Base-by-base conservation (phyloP, 306 rosid genomes). In the Acacia crassicarpa region DNA sequence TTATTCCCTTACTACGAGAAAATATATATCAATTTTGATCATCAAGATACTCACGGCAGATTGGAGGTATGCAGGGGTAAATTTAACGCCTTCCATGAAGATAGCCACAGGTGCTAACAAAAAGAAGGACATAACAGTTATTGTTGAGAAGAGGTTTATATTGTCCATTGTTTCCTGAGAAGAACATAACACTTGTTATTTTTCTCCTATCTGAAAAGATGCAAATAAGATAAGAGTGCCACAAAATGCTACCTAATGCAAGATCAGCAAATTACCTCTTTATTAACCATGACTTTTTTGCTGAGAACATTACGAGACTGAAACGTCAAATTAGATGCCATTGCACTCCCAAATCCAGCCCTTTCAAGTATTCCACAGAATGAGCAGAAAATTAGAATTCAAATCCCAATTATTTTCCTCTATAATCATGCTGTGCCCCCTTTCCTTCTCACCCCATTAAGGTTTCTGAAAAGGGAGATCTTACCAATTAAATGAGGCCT, bases 271-370 rank as follows among this genome's bases (percentile, higher is more conserved):
- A 71, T 30, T 83, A 88, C 98, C 91, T 91, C 98, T 81, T 91
- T 87, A 46, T 96, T 96, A 83, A 91, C 89, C 99, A 96, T 96
- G 89, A 86, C 90, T 82, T 94, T 96, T 84, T 96, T 96, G 92
- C 99, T 96, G 72, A 96, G 97, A 76, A 96, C 99, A 68, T 96
- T 96, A 59, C 98, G 99, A 51, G 98, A 96, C 85, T 96, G 99
- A 75, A 90, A 90, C 27, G 95, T 38, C 94, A 96, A 86, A 87
- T 96, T 96, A 81, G 99, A 96, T 54, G 99, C 99, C 99, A 96
- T 96, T 40, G 99, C 99, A 87, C 97, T 96, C 91, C 86, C 89
- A 89, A 96, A 96, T 63, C 99, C 98, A 74, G 94, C 93, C 99
- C 98, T 92, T 76, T 81, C 63, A 49, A 84, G 80, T 78, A 80